These are phyloP conservation scores for Aspergillus sp. DNA, from an alignment of 2,329 filamentous ascomycete species.

Conservation along the genomic window DNA sequence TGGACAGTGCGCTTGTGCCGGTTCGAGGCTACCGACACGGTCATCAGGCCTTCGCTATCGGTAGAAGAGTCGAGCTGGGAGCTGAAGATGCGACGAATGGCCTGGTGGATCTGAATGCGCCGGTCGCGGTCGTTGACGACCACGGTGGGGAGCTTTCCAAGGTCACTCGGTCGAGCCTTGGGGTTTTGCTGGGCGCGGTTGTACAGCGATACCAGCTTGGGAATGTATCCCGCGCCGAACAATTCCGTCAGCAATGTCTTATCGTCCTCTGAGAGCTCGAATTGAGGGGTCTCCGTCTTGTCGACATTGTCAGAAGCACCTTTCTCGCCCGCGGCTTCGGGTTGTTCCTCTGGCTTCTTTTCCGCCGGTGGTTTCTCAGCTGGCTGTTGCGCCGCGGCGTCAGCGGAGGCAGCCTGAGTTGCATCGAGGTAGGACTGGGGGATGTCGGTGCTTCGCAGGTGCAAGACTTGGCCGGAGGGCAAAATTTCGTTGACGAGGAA, in stretches of 20 bases:
- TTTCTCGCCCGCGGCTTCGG: constrained; percentile 9
- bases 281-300: constrained; percentile 17
- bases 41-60: constrained; percentile 65
- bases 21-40: constrained; percentile 50
- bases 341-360: constrained; percentile 12
- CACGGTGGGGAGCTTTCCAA: constrained; percentile 52
- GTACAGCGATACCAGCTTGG: constrained; percentile 56
- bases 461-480: constrained; percentile 71
- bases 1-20: constrained; percentile 31
- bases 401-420: constrained; percentile 7
- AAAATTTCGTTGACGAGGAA: constrained; percentile 89
- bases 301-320: constrained; percentile 13
- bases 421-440: constrained; percentile 18
- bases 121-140: constrained; percentile 59
- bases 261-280: constrained; percentile 45
- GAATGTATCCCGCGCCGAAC: constrained; percentile 52
- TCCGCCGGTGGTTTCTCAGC: constrained; percentile 13
- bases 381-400: constrained; percentile 8
- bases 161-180: constrained; percentile 54
- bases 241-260: constrained; percentile 40
- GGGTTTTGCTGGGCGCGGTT: constrained; percentile 53
- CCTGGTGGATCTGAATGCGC: constrained; percentile 62
- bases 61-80: constrained; percentile 75
- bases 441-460: constrained; percentile 55
- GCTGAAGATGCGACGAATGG: constrained; percentile 75